These are phyloP conservation scores for Acanthamoeba rhysodes DNA, from an alignment of 208 protist species.

Conservation along the genomic window DNA sequence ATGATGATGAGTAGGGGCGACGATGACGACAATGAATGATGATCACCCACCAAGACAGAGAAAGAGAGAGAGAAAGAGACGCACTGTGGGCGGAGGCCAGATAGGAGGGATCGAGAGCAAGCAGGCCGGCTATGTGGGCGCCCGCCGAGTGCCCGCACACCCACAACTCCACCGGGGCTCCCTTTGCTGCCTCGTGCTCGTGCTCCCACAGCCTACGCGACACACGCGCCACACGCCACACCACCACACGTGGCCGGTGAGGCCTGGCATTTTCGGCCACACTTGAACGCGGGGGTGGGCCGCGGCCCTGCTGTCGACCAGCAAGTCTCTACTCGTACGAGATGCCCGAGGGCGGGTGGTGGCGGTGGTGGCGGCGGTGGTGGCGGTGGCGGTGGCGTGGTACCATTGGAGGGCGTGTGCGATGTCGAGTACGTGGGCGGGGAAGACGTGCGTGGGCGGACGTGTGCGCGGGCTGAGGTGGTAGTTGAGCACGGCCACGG, in stretches of 20 bases:
- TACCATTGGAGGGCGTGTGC: constrained; percentile 5
- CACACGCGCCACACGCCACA: background rate
- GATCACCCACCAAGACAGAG: no score
- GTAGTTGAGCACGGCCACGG: constrained; percentile 49
- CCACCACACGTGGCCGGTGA: background rate
- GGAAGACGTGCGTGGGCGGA: background rate
- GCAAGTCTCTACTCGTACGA: no score
- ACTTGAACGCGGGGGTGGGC: no score
- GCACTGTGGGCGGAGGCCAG: background rate
- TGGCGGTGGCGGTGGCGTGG: background rate
- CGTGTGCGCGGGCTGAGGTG: background rate
- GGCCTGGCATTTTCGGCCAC: no score
- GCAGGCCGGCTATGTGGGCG: constrained; percentile 32
- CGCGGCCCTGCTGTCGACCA: no score
- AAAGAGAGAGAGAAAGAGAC: no score
- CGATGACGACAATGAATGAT: no score
- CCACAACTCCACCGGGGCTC: background rate
- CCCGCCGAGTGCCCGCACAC: constrained; percentile 46
- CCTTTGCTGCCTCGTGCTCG: background rate
- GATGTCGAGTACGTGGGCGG: constrained; percentile 18
- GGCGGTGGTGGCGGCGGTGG: no score
- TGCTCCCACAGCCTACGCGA: background rate
- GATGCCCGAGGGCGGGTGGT: no score
- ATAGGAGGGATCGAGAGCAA: constrained; percentile 39
- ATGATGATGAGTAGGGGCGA: no score